These are phyloP conservation scores for Fusarium gaditjirri DNA, from an alignment of 2,329 filamentous ascomycete genomes.

Conservation along the genomic window DNA sequence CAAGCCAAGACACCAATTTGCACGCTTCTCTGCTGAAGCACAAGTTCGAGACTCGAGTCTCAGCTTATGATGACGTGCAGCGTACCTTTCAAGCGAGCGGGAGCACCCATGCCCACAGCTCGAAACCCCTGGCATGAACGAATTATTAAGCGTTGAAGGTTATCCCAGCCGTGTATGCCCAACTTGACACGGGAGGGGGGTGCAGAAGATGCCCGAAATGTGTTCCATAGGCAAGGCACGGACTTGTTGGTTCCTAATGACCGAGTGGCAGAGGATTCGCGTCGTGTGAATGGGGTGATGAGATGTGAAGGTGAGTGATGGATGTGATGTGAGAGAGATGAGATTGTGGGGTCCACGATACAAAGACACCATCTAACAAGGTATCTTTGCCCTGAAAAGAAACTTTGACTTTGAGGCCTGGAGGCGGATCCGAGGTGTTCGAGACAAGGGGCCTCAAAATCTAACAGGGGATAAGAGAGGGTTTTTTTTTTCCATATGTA, in stretches of 20 bases:
- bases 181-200: constrained; percentile 17
- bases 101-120: constrained; percentile 36
- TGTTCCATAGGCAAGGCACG: constrained; percentile 4
- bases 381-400: constrained; percentile 16
- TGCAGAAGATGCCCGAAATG: constrained; percentile 12
- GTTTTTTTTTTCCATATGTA: neutral
- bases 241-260: neutral
- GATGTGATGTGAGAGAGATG: constrained; percentile 28
- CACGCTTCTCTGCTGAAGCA: neutral
- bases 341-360: constrained; percentile 33
- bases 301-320: constrained; percentile 24
- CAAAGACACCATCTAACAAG: constrained; percentile 7
- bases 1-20: constrained; percentile 14
- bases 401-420: constrained; percentile 31
- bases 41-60: constrained; percentile 37
- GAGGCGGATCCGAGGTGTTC: constrained; percentile 43
- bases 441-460: constrained; percentile 36
- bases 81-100: constrained; percentile 22
- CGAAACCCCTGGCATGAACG: constrained; percentile 26
- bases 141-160: constrained; percentile 1
- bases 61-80: constrained; percentile 44
- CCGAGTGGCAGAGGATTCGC: constrained; percentile 4
- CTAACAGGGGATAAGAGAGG: neutral
- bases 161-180: neutral
- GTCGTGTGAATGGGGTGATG: constrained; percentile 20